phyloP scores from a whole-genome alignment of 805 yeast genomes.

The Candida cerambycidarum region DNA sequence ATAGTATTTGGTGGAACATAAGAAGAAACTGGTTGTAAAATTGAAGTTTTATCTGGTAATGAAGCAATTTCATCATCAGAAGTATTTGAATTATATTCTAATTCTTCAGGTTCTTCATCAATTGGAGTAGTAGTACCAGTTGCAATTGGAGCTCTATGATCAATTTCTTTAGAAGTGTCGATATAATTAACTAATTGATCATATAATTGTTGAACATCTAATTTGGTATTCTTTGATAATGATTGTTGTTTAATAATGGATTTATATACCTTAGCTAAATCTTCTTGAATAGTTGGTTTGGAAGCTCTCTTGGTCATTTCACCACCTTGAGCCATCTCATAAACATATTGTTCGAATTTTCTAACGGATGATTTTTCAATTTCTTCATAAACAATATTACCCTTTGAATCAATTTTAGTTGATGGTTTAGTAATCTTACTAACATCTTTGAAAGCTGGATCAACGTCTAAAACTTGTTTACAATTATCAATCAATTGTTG shows the following conservation, averaged over 20 bases:
- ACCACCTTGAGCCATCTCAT: slow-evolving; percentile 96
- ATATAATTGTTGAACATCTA: slow-evolving; percentile 71
- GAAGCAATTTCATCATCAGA: slow-evolving; percentile 80
- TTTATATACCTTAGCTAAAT: slow-evolving; percentile 77
- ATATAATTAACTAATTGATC: slow-evolving; percentile 68
- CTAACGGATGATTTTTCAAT: slow-evolving; percentile 86
- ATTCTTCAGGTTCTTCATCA: slow-evolving; percentile 27
- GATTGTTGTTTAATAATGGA: slow-evolving; percentile 75
- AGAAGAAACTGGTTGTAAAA: slow-evolving; percentile 71
- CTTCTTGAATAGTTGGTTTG: slow-evolving; percentile 82
- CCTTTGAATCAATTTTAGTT: slow-evolving; percentile 83
- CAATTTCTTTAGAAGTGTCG: slow-evolving; percentile 69
- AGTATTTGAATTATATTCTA: slow-evolving; percentile 41
- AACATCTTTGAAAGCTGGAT: slow-evolving; percentile 95
- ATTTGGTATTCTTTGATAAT: slow-evolving; percentile 57
- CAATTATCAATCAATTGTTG: slow-evolving; percentile 94
- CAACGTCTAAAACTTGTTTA: slow-evolving; percentile 72
- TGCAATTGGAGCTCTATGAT: slow-evolving; percentile 45
- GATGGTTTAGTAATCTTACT: slow-evolving; percentile 93
- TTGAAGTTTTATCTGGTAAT: slow-evolving; percentile 68
- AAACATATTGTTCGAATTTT: slow-evolving; percentile 92
- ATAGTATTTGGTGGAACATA: slow-evolving; percentile 78
- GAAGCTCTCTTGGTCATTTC: slow-evolving; percentile 60
- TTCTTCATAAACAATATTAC: slow-evolving; percentile 83
- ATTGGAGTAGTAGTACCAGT: slow-evolving; percentile 45